phyloP scores from a whole-genome alignment of 306 rosid species.

The Gastrolobium villosum region DNA sequence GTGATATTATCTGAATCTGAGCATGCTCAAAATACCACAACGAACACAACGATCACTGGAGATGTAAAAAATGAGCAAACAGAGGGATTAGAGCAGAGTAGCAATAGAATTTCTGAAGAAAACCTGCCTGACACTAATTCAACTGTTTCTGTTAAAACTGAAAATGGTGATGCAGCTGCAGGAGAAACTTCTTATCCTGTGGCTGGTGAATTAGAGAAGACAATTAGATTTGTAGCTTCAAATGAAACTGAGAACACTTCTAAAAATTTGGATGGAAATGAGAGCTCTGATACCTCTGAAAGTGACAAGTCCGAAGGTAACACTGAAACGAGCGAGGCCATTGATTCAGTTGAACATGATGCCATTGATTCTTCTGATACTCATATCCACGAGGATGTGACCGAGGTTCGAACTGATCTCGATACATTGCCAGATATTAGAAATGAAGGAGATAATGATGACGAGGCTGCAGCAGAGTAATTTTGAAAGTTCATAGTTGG shows the following conservation, averaged over 20 bases:
- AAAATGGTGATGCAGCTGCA: slow-evolving; percentile 47
- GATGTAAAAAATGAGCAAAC: slow-evolving; percentile 45
- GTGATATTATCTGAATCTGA: slow-evolving; percentile 39
- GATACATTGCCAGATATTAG: slow-evolving; percentile 72
- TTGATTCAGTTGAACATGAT: slow-evolving; percentile 63
- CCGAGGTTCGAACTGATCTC: slow-evolving; percentile 68
- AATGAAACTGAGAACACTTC: slow-evolving; percentile 50
- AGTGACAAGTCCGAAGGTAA: slow-evolving; percentile 53
- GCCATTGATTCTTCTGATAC: slow-evolving; percentile 75
- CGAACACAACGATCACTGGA: slow-evolving; percentile 43
- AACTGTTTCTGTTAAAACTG: slow-evolving; percentile 43
- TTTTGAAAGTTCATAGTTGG: slow-evolving; percentile 17
- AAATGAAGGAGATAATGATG: slow-evolving; percentile 63
- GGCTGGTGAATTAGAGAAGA: slow-evolving; percentile 48
- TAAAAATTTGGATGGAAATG: slow-evolving; percentile 47
- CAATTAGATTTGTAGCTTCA: slow-evolving; percentile 41
- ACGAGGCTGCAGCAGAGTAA: slow-evolving; percentile 75
- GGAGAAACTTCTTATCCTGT: slow-evolving; percentile 54
- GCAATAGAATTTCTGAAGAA: slow-evolving; percentile 46
- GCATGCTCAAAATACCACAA: slow-evolving; percentile 42
- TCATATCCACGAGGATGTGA: slow-evolving; percentile 54
- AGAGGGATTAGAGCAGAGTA: slow-evolving; percentile 48
- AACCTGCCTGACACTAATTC: slow-evolving; percentile 50
- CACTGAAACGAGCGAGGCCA: slow-evolving; percentile 43
- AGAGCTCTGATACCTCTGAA: slow-evolving; percentile 50